Evolutionary conservation across 208 protist genomes (phyloP), one percentile per base, ranked within the genome.

Genomic region (Acanthamoeba triangularis): DNA sequence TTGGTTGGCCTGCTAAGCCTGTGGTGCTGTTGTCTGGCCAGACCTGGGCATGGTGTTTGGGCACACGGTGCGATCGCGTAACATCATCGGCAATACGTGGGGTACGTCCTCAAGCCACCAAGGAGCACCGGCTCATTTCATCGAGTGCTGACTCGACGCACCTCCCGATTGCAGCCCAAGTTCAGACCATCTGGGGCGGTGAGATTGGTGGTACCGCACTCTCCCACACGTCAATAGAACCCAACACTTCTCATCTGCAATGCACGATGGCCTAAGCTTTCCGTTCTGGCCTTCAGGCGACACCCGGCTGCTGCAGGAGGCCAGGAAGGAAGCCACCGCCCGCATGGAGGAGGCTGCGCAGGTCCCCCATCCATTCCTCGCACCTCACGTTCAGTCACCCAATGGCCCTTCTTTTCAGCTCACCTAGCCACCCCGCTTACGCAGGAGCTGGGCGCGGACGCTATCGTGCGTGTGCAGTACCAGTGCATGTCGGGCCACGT

Each of bases 11-110:
- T n/a, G n/a, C n/a, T 23, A 65, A 65, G 23, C 59, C 0, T 65
- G 59, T 30, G 20, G 20, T 23, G 7, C 20, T 56, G 76, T n/a
- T 30, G 20, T 2, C 23, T 47, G n/a, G n/a, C 0, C 80, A 90
- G 80, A 90, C 41, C n/a, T 90, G 41, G 80, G 80, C 35, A 90
- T 90, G 80, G 80, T 90, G 49, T 90, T 47, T 90, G 80, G 80
- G 35, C 25, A 90, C 41, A 90, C 80, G 13, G 80, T 90, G 54
- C 44, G 80, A 25, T 65, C 80, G 35, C 44, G 80, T 7, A 90
- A n/a, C 37, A 63, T 90, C 41, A 11, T 90, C 7, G 80, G 49
- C 28, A 33, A 90, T 44, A 90, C 54, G 0, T 92, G 20, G n/a
- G 47, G 85, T 92, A 63, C 5, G 85, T 2, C 35, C 10, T 16